Evolutionary conservation across 345 rosid genomes (phyloP).

Genomic region (Pelargonium nanum): DNA sequence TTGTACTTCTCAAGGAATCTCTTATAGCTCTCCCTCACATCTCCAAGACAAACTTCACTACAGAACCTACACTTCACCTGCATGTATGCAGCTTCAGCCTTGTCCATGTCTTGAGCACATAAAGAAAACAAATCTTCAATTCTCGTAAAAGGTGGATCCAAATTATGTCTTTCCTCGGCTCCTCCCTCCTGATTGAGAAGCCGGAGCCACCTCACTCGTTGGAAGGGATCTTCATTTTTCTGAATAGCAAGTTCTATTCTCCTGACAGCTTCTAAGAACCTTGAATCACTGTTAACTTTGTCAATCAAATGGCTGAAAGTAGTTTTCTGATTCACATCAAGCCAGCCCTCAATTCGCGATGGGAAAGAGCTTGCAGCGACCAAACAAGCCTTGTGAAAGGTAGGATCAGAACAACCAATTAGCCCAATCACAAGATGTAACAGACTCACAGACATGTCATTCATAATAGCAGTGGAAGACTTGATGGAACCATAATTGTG

Average conservation of each 20-base stretch:
- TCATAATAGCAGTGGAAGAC: slow-evolving; percentile 17
- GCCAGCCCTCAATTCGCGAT: slow-evolving; percentile 16
- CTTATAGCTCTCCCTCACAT: slow-evolving; percentile 22
- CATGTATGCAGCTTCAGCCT: slow-evolving; percentile 23
- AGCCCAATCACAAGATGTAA: slow-evolving; percentile 33
- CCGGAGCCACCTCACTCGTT: slow-evolving; percentile 34
- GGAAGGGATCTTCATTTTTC: slow-evolving; percentile 26
- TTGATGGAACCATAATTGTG: slow-evolving; percentile 2
- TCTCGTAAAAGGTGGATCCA: slow-evolving; percentile 9
- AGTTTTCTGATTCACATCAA: slow-evolving; percentile 29
- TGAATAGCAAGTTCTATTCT: slow-evolving; percentile 21
- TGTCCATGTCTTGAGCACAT: slow-evolving; percentile 17
- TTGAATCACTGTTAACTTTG: slow-evolving; percentile 19
- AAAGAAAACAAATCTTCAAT: slow-evolving; percentile 13
- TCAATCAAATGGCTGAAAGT: slow-evolving; percentile 22
- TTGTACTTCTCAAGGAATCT: slow-evolving; percentile 32
- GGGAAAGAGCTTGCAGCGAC: slow-evolving; percentile 25
- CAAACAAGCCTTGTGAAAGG: slow-evolving; percentile 44
- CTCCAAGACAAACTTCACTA: slow-evolving; percentile 25
- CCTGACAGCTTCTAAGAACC: slow-evolving; percentile 22
- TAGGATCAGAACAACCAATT: slow-evolving; percentile 29
- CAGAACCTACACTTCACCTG: slow-evolving; percentile 33
- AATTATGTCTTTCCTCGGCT: slow-evolving; percentile 9
- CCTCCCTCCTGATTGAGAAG: slow-evolving; percentile 17
- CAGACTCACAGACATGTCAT: slow-evolving; percentile 20